Conservation (phyloP, 164 flowering plant genomes). For the Amborella trichopoda region DNA sequence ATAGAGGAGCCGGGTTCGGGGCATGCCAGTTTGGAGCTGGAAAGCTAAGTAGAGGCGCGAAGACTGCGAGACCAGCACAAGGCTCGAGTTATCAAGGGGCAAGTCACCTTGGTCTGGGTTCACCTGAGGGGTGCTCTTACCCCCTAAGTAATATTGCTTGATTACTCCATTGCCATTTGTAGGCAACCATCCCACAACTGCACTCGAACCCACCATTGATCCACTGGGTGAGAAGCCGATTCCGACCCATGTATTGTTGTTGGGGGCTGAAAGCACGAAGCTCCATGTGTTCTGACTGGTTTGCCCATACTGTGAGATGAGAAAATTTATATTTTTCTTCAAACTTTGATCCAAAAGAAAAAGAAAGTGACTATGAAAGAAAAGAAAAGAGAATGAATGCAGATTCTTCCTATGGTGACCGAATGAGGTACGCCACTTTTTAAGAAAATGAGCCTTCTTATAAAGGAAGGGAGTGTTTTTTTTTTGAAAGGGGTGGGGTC, state of each 20-base stretch:
- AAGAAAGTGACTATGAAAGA: too few species aligned
- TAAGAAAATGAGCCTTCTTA: too few species aligned
- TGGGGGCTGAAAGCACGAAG: conserved; percentile 35
- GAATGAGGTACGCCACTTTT: too few species aligned
- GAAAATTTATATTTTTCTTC: too few species aligned
- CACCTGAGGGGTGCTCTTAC: conserved; percentile 19
- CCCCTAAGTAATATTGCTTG: conserved; percentile 35
- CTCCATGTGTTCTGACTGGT: conserved; percentile 22
- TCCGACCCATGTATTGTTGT: conserved; percentile 20
- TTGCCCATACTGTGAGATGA: conserved; percentile 34
- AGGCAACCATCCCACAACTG: conserved; percentile 34
- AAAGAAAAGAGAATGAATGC: too few species aligned
- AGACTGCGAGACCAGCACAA: conserved; percentile 13
- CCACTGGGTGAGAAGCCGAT: conserved; percentile 40
- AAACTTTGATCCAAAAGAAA: too few species aligned
- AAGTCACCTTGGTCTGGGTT: conserved; percentile 34
- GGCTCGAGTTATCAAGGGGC: conserved; percentile 5
- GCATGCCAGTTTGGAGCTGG: conserved; percentile 29
- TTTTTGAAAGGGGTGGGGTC: too few species aligned
- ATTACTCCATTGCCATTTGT: conserved; percentile 11
- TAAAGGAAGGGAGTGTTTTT: too few species aligned
- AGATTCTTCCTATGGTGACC: too few species aligned
- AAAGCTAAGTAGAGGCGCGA: conserved; percentile 35
- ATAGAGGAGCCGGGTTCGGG: conserved; percentile 24
- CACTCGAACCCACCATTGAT: conserved; percentile 36